phyloP scores from a whole-genome alignment of 75 land plant species.

The Pinus albicaulis region DNA sequence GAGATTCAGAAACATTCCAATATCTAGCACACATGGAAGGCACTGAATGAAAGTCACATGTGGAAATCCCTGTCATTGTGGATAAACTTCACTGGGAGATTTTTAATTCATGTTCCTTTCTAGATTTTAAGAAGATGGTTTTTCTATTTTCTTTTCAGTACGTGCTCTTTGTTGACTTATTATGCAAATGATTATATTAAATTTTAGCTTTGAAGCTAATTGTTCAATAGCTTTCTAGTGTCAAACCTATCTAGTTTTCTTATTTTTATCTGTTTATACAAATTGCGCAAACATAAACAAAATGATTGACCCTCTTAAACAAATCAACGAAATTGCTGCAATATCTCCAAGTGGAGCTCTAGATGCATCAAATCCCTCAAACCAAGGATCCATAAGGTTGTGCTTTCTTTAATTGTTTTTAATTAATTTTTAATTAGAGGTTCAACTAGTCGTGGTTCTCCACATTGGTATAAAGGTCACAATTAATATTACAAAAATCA shows the following conservation, averaged over 20 bases:
- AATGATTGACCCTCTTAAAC: neutral
- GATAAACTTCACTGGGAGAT: neutral
- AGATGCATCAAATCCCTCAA: too few relatives aligned
- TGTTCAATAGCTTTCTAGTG: neutral
- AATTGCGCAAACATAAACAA: neutral
- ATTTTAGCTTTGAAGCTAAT: neutral
- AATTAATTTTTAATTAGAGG: too few relatives aligned
- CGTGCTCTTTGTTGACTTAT: neutral
- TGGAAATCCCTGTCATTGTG: neutral
- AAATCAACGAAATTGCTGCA: neutral
- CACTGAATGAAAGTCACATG: neutral
- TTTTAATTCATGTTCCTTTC: neutral
- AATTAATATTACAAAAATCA: too few relatives aligned
- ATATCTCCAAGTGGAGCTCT: conserved; percentile 1
- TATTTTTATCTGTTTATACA: neutral
- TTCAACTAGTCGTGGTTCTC: too few relatives aligned
- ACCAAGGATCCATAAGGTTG: too few relatives aligned
- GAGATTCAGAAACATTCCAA: neutral
- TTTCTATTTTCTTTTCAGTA: neutral
- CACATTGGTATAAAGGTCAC: too few relatives aligned
- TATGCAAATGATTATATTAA: neutral
- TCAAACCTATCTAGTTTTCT: neutral
- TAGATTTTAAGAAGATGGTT: neutral
- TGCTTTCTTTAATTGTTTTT: too few relatives aligned
- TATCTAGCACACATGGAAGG: neutral